Conservation (phyloP, 176 grass and related monocot genomes). For the Rhynchospora breviuscula region DNA sequence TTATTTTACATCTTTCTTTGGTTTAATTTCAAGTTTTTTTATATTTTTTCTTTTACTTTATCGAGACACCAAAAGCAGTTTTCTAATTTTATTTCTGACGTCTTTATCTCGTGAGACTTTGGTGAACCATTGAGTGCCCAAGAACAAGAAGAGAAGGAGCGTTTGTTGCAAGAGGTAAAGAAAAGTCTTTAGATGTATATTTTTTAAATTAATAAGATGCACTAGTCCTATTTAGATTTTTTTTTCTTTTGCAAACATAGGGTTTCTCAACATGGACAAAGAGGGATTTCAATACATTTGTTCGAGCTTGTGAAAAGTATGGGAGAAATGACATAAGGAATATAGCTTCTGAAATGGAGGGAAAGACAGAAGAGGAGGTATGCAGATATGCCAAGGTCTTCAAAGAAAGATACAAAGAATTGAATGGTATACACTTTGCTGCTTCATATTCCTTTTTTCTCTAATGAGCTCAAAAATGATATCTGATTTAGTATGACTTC, state of each 20-base stretch:
- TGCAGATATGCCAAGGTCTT: slow-evolving; percentile 57
- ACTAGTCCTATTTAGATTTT: not conserved
- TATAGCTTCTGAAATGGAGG: slow-evolving; percentile 77
- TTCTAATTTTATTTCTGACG: slow-evolving; percentile 10
- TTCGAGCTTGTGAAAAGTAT: slow-evolving; percentile 80
- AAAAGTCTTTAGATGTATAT: not conserved
- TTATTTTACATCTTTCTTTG: slow-evolving; percentile 5
- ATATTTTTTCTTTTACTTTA: not conserved
- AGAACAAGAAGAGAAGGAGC: slow-evolving; percentile 67
- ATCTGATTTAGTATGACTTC: not conserved
- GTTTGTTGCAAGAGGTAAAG: slow-evolving; percentile 53
- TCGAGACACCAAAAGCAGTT: slow-evolving; percentile 3
- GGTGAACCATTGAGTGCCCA: slow-evolving; percentile 44
- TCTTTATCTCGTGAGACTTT: slow-evolving; percentile 33
- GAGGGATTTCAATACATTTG: slow-evolving; percentile 79
- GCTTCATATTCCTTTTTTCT: not conserved
- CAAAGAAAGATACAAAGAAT: slow-evolving; percentile 65
- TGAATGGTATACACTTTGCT: slow-evolving; percentile 43
- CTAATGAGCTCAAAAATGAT: not conserved
- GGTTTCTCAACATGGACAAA: slow-evolving; percentile 76
- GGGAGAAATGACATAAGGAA: slow-evolving; percentile 59
- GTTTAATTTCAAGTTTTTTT: not conserved
- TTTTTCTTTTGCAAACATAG: slow-evolving; percentile 25
- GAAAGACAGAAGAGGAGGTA: slow-evolving; percentile 69
- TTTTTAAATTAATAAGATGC: not conserved